Base-by-base conservation (phyloP, 2,329 filamentous ascomycete species). In the Diaporthe amygdali region DNA sequence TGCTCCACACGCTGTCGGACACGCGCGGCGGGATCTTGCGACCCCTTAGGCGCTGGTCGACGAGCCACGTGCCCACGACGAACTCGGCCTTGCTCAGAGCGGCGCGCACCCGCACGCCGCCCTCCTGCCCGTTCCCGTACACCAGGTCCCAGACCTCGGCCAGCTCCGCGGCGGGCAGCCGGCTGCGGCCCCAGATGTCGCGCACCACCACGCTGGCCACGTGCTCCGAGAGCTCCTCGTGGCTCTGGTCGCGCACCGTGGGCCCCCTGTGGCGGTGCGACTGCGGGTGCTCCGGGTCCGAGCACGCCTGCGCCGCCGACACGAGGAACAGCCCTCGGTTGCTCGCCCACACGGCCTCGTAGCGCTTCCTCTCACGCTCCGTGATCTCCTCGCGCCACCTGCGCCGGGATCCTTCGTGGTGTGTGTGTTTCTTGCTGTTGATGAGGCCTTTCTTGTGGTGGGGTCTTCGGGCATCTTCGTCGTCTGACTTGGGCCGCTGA, bases 321-420 rank as follows among this genome's bases (percentile, higher is more conserved):
- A 81, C 76, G 2, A 87, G 78, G 10, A 89, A 81, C 0, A 90
- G 71, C 0, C 93, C 93, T 61, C 90, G 89, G 76, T 96, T 96
- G 51, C 93, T 94, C 1, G 94, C 94, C 93, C 93, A 96, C 1
- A 96, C 88, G 2, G 92, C 94, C 79, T 96, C 94, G 79, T 96
- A 96, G 1, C 94, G 87, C 77, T 93, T 93, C n/a, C 92, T 85
- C 77, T 96, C 93, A 6, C 89, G 85, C 59, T 89, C 87, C 0
- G 92, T 93, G 51, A 96, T 89, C 72, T 90, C 86, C 75, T 95
- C 93, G 51, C 93, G 88, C 94, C 94, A 96, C 8, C 93, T 89
- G 76, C 90, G 91, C 22, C 93, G 88, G 5, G 92, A 88, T 0
- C 92, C 93, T 78, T 96, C 93, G 76, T 94, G 90, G 76, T 96